phyloP scores from a whole-genome alignment of 2,329 filamentous ascomycete species.

The Rutstroemia sp. region DNA sequence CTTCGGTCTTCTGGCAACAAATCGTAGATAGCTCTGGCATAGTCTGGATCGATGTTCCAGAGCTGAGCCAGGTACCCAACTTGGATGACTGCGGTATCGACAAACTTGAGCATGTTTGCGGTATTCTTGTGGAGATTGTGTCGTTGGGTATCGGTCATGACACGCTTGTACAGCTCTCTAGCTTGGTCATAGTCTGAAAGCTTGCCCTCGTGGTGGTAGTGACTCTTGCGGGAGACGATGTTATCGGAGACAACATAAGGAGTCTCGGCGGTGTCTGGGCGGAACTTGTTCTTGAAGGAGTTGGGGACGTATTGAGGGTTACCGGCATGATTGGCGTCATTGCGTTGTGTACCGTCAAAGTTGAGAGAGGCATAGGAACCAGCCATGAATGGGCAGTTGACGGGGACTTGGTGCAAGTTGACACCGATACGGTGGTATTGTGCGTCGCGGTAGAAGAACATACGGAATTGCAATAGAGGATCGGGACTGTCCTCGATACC shows the following conservation, averaged over 20 bases:
- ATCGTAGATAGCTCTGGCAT: slow-evolving; percentile 2
- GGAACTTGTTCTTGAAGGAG: slow-evolving; percentile 47
- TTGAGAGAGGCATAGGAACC: slow-evolving; percentile 25
- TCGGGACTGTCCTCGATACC: slow-evolving; percentile 62
- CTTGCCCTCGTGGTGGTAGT: neutral
- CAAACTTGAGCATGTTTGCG: neutral
- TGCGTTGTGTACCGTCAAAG: slow-evolving; percentile 31
- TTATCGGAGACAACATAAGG: slow-evolving; percentile 42
- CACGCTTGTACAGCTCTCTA: slow-evolving; percentile 1
- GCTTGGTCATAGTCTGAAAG: slow-evolving; percentile 16
- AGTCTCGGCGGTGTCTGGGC: slow-evolving; percentile 58
- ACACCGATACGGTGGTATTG: slow-evolving; percentile 49
- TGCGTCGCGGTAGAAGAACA: slow-evolving; percentile 63
- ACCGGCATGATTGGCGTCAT: slow-evolving; percentile 38
- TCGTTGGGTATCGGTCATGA: neutral
- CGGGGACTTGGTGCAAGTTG: slow-evolving; percentile 50
- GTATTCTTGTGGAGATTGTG: slow-evolving; percentile 1
- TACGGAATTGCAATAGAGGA: slow-evolving; percentile 57
- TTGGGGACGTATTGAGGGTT: slow-evolving; percentile 35
- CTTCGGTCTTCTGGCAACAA: slow-evolving; percentile 2
- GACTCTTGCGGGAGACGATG: neutral
- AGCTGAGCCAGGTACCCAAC: slow-evolving; percentile 39
- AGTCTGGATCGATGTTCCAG: slow-evolving; percentile 33
- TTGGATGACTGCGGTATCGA: neutral
- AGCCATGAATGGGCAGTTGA: slow-evolving; percentile 29